A percentile compares a stretch with the other conserved stretches of the same genome.
phyloP scores from a whole-genome alignment of 192 early-diverging fungal species.

The Coemansia sp. region DNA sequence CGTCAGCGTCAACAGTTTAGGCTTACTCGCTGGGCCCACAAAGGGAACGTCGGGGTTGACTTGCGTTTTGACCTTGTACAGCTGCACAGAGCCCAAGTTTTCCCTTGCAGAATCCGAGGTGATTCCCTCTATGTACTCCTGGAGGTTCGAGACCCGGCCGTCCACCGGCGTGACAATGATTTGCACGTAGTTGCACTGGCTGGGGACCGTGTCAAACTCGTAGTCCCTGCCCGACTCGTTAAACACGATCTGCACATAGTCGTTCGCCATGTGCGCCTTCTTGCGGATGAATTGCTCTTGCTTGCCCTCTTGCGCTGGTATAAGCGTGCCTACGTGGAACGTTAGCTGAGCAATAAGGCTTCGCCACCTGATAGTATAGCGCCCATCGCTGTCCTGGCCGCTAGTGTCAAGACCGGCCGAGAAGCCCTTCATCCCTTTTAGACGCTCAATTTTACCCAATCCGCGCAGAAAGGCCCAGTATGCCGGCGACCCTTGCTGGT shows the following conservation, averaged over 20 bases:
- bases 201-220: conserved; percentile 85
- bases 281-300: conserved; percentile 84
- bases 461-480: conserved; percentile 84
- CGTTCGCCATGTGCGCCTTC: conserved; percentile 97
- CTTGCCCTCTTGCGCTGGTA: conserved; percentile 73
- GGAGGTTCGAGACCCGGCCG: conserved; percentile 58
- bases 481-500: conserved; percentile 79
- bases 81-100: conserved; percentile 16
- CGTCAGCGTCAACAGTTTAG: conserved; percentile 78
- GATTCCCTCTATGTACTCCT: conserved; percentile 54
- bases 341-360: conserved; percentile 85
- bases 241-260: conserved; percentile 92
- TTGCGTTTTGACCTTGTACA: conserved; percentile 68
- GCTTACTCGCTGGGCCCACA: conserved; percentile 73
- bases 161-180: conserved; percentile 90
- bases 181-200: conserved; percentile 95
- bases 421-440: conserved; percentile 68
- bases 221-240: conserved; percentile 85
- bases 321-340: conserved; percentile 93
- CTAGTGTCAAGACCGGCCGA: conserved; percentile 87
- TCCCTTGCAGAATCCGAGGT: conserved; percentile 9
- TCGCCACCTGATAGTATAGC: conserved; percentile 77
- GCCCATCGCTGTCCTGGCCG: conserved; percentile 78
- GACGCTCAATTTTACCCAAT: conserved; percentile 72
- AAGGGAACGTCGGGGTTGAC: conserved; percentile 77